Conservation (phyloP, 768 basidiomycete genomes). For the Astraeus odoratus region DNA sequence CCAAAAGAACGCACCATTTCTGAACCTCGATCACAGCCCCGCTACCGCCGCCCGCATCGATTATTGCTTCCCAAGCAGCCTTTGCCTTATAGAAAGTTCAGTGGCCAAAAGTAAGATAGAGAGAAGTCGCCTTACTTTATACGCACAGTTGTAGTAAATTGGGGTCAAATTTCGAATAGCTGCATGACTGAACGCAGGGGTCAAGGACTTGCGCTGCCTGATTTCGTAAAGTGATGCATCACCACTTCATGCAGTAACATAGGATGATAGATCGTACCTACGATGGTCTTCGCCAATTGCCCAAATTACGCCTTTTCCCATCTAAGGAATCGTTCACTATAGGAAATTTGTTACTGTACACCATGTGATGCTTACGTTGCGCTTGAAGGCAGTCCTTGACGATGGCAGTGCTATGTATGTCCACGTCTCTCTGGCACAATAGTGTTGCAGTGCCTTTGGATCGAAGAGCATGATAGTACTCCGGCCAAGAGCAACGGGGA, state of each 20-base stretch:
- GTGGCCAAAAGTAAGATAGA: too few relatives aligned
- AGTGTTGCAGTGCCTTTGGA: slow-evolving; percentile 46
- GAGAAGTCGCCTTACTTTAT: too few relatives aligned
- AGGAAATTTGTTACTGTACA: not conserved
- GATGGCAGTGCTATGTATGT: slow-evolving; percentile 22
- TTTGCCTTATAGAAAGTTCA: slow-evolving; percentile 16
- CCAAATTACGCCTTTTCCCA: slow-evolving; percentile 33
- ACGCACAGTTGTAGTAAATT: slow-evolving; percentile 36
- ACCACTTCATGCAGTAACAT: slow-evolving; percentile 6
- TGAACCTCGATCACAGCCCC: slow-evolving; percentile 29
- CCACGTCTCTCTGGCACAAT: slow-evolving; percentile 44
- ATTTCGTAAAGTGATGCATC: not conserved
- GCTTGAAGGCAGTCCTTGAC: slow-evolving; percentile 15
- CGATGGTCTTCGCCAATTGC: slow-evolving; percentile 39
- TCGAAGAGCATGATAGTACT: slow-evolving; percentile 37
- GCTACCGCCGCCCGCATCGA: slow-evolving; percentile 6
- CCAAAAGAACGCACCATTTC: slow-evolving; percentile 17
- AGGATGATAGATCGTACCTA: not conserved
- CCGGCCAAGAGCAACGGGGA: slow-evolving; percentile 32
- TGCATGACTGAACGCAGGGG: slow-evolving; percentile 36
- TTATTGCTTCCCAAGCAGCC: slow-evolving; percentile 17
- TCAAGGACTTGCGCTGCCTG: slow-evolving; percentile 32
- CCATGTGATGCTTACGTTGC: slow-evolving; percentile 16
- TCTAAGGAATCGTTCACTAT: not conserved
- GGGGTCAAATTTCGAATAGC: slow-evolving; percentile 31